phyloP scores from a whole-genome alignment of 2,329 filamentous ascomycete genomes.

The Thielaviopsis ethacetica region DNA sequence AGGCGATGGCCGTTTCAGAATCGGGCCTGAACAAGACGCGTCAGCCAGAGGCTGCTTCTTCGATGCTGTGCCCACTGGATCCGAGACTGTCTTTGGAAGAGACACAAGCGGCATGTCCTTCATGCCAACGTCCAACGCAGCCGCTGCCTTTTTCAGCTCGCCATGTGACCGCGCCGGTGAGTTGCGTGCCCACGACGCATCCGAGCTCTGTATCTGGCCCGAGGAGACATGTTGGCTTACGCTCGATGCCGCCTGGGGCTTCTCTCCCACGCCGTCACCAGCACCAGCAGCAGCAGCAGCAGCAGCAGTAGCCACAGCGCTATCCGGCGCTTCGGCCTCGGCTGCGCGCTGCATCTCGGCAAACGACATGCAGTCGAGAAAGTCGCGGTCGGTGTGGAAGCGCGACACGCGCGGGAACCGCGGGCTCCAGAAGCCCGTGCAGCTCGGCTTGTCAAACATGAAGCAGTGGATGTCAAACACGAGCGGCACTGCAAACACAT shows the following conservation, averaged over 20 bases:
- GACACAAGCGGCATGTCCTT: not conserved
- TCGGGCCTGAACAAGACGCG: not conserved
- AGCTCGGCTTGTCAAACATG: constrained; percentile 56
- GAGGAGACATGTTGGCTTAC: constrained; percentile 22
- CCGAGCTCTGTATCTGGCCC: constrained; percentile 35
- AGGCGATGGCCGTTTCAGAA: not conserved
- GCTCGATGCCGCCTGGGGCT: constrained; percentile 28
- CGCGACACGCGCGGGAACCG: constrained; percentile 65
- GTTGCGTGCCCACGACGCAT: not conserved
- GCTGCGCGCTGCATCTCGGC: constrained; percentile 54
- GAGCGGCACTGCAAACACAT: constrained; percentile 51
- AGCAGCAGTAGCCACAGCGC: constrained; percentile 23
- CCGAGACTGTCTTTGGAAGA: not conserved
- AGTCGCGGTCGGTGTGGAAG: constrained; percentile 59
- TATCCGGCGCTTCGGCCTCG: constrained; percentile 30
- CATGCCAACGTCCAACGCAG: not conserved
- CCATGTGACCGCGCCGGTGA: not conserved
- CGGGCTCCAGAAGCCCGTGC: constrained; percentile 54
- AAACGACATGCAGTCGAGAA: constrained; percentile 52
- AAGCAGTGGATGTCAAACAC: constrained; percentile 71
- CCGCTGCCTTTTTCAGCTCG: not conserved
- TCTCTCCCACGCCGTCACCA: constrained; percentile 27
- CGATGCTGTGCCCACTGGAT: not conserved
- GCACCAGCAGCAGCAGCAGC: too few species aligned
- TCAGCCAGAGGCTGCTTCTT: not conserved